phyloP scores from a whole-genome alignment of 2,329 filamentous ascomycete species.

The Alternaria postmessia region DNA sequence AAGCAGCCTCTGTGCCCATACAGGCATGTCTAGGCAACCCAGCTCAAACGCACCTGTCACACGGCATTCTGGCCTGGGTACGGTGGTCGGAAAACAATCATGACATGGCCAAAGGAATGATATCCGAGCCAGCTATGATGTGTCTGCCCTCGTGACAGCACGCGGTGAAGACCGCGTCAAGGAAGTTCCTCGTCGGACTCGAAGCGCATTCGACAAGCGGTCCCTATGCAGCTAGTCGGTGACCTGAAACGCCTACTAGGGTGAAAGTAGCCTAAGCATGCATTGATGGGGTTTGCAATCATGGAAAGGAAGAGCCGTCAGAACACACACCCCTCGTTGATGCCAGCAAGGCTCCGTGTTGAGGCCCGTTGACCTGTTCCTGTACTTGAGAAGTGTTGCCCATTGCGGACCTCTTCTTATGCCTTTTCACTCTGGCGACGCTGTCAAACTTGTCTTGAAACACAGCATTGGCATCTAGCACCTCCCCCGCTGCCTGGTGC shows the following conservation, averaged over 20 bases:
- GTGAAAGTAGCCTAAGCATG: constrained; percentile 29
- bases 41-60: constrained; percentile 14
- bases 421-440: constrained; percentile 19
- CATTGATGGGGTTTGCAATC: constrained; percentile 20
- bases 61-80: neutral
- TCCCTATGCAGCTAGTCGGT: constrained; percentile 10
- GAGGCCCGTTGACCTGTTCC: constrained; percentile 12
- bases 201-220: constrained; percentile 5
- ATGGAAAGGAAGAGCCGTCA: constrained; percentile 28
- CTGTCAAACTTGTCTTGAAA: constrained; percentile 36
- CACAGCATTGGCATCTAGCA: constrained; percentile 37
- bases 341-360: constrained; percentile 14
- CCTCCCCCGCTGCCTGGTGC: constrained; percentile 30
- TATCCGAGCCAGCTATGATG: constrained; percentile 4
- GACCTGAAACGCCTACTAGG: constrained; percentile 27
- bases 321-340: constrained; percentile 25
- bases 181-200: constrained; percentile 12
- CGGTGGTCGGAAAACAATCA: neutral
- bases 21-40: constrained; percentile 7
- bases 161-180: constrained; percentile 11
- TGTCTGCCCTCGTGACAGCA: constrained; percentile 11
- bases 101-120: neutral
- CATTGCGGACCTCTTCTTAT: neutral
- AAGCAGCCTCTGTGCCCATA: constrained; percentile 12
- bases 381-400: constrained; percentile 1